phyloP scores from a whole-genome alignment of 2,329 filamentous ascomycete genomes.

The Clarireedia sp. region DNA sequence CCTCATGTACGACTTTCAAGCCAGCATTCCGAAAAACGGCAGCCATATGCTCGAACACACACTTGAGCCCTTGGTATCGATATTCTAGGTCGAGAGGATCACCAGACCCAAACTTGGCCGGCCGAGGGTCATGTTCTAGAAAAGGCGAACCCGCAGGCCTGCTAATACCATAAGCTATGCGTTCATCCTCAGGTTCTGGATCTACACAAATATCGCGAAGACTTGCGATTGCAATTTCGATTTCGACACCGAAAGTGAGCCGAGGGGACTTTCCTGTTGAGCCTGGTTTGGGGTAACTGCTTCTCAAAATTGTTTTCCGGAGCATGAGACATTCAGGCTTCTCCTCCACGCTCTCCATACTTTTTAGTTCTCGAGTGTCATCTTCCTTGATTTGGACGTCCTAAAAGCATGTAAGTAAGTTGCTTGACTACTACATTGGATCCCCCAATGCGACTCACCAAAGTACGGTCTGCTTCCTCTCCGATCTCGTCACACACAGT shows the following conservation, averaged over 20 bases:
- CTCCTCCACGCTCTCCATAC: not conserved
- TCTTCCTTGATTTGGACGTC: too few relatives aligned
- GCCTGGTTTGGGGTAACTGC: not conserved
- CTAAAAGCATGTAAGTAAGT: too few relatives aligned
- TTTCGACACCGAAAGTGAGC: slow-evolving; percentile 6
- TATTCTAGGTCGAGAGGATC: not conserved
- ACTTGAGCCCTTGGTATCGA: not conserved
- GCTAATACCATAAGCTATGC: not conserved
- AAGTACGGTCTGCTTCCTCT: too few relatives aligned
- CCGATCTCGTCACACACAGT: too few relatives aligned
- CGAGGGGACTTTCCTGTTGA: slow-evolving; percentile 2
- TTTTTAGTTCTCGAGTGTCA: not conserved
- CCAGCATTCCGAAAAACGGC: not conserved
- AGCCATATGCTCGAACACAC: not conserved
- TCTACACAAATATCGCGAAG: not conserved
- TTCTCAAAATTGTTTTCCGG: not conserved
- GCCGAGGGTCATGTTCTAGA: not conserved
- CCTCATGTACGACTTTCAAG: not conserved
- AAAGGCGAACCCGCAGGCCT: not conserved
- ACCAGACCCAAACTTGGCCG: not conserved
- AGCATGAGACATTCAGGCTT: not conserved
- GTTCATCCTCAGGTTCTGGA: not conserved
- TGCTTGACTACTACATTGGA: too few relatives aligned
- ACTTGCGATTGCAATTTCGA: slow-evolving; percentile 3
- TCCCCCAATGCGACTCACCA: too few relatives aligned